Evolutionary conservation across 2,329 filamentous ascomycete genomes (phyloP).

Genomic region (Colletotrichum noveboracense): DNA sequence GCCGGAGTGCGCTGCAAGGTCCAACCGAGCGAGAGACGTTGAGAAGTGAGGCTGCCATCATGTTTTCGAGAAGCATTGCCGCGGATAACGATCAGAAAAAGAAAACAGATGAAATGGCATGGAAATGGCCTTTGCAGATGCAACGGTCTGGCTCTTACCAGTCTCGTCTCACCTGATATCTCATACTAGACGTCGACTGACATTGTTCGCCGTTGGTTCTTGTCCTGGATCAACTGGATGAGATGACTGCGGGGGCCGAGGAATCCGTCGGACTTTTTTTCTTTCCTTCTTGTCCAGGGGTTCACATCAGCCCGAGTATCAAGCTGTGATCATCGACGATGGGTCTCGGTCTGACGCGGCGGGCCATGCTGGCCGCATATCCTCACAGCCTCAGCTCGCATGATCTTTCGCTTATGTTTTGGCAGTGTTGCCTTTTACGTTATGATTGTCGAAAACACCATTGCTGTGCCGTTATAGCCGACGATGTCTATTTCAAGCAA

Average conservation of each 20-base stretch:
- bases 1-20: neutral
- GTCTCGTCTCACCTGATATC: neutral
- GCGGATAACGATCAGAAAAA: neutral
- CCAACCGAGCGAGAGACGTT: neutral
- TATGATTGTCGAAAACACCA: neutral
- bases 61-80: neutral
- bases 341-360: neutral
- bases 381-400: neutral
- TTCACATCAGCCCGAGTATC: neutral
- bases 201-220: neutral
- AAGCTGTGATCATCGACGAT: neutral
- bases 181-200: neutral
- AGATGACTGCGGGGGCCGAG: neutral
- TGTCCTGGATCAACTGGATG: neutral
- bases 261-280: neutral
- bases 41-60: neutral
- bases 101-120: neutral
- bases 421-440: neutral
- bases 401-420: neutral
- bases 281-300: neutral
- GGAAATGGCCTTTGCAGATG: neutral
- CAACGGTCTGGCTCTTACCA: neutral
- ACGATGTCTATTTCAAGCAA: neutral
- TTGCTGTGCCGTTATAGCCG: neutral
- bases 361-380: neutral